These are phyloP conservation scores for Ambispora gerdemannii DNA, from an alignment of 192 early-diverging fungal genomes.

Conservation along the genomic window DNA sequence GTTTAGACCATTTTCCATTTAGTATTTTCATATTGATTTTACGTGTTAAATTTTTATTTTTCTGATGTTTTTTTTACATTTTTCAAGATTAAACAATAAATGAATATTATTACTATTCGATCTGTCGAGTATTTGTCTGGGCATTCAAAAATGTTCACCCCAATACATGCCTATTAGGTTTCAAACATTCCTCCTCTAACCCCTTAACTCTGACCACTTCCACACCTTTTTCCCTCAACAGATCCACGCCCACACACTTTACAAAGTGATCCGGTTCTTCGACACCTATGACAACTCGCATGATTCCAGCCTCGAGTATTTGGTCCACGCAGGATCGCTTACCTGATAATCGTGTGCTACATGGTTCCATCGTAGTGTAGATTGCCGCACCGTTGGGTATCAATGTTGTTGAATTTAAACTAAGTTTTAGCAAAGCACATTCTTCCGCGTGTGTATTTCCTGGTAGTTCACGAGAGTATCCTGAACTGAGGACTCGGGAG, in stretches of 20 bases:
- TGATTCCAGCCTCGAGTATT: constrained; percentile 68
- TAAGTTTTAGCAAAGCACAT: constrained; percentile 77
- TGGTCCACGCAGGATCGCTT: constrained; percentile 72
- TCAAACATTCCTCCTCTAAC: constrained; percentile 70
- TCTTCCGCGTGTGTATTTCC: constrained; percentile 98
- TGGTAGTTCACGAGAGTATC: constrained; percentile 88
- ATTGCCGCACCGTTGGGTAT: constrained; percentile 54
- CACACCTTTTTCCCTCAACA: constrained; percentile 68
- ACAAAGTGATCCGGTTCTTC: constrained; percentile 87
- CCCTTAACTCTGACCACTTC: constrained; percentile 68
- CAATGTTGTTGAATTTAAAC: neutral
- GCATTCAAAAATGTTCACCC: too few relatives aligned
- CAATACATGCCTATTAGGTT: constrained; percentile 67
- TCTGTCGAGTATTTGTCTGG: too few relatives aligned
- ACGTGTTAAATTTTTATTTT: too few relatives aligned
- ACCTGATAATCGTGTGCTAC: constrained; percentile 68
- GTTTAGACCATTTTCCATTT: too few relatives aligned
- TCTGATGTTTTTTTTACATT: too few relatives aligned
- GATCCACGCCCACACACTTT: constrained; percentile 66
- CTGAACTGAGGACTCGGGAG: constrained; percentile 68
- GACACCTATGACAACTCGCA: constrained; percentile 80
- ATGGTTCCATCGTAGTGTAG: constrained; percentile 99
- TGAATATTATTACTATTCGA: too few relatives aligned
- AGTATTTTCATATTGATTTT: too few relatives aligned
- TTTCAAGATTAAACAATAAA: too few relatives aligned